Conservation (phyloP, 2,329 filamentous ascomycete genomes). For the Sphaerulina populicola region DNA sequence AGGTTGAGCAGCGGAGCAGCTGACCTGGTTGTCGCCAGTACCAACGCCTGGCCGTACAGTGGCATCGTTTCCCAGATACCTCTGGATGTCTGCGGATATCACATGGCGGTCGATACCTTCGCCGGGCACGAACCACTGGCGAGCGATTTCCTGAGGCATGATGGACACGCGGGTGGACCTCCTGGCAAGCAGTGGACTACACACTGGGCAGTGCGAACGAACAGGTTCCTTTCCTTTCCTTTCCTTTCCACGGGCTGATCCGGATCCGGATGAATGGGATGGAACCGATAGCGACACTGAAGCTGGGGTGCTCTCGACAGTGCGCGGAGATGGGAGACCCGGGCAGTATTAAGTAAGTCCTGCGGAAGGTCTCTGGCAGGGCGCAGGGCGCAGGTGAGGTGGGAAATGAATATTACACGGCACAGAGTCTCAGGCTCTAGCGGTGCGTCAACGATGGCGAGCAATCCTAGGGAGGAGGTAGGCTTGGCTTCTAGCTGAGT, state of each 20-base stretch:
- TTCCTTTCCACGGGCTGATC: slow-evolving; percentile 1
- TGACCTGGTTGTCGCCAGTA: slow-evolving; percentile 40
- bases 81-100: slow-evolving; percentile 46
- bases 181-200: slow-evolving; percentile 1
- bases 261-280: neutral
- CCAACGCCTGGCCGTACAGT: slow-evolving; percentile 42
- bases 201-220: neutral
- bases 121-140: slow-evolving; percentile 44
- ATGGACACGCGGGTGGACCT: slow-evolving; percentile 10
- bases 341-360: slow-evolving; percentile 1
- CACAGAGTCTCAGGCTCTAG: slow-evolving; percentile 13
- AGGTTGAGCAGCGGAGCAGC: slow-evolving; percentile 15
- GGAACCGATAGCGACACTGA: neutral
- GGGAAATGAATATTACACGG: slow-evolving; percentile 12
- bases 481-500: slow-evolving; percentile 10
- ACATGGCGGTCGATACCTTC: slow-evolving; percentile 46
- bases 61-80: slow-evolving; percentile 45
- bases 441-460: slow-evolving; percentile 9
- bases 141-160: slow-evolving; percentile 33
- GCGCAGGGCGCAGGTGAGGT: neutral
- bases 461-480: no score
- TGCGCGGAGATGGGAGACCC: slow-evolving; percentile 4
- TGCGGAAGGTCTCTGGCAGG: neutral
- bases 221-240: neutral
- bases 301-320: slow-evolving; percentile 2